Base-by-base conservation (phyloP, 305 asterid species). In the Salvia sclarea region DNA sequence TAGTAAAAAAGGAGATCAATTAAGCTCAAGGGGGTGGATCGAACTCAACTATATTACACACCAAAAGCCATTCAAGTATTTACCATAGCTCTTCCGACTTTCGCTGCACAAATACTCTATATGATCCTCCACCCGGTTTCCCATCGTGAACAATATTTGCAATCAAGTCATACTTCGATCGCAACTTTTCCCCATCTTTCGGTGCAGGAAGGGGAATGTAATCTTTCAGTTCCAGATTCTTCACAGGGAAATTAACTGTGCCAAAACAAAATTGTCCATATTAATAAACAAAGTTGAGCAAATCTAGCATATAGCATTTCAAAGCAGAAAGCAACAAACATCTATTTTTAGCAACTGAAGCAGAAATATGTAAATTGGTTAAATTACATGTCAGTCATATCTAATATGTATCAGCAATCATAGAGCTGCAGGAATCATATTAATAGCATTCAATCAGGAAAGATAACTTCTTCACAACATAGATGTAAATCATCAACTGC, bases 41-140 rank as follows among this genome's bases (percentile, higher is more conserved):
- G 38, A 44, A 40, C 49, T 30, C 8, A 45, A 44, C 8, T 18
- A 50, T 3, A 37, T 8, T 18, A 44, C 5, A 56, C 48, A 7
- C 24, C 2, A 17, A 55, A 25, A 52, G 37, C 55, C 28, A 69
- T 8, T 7, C 24, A 53, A 62, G 31, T 64, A 55, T 5, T 79
- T 84, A 90, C 98, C 98, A 91, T 74, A 87, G 76, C 76, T 87
- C 96, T 82, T 91, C 97, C 2, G 97, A 93, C 78, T 93, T 93
- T 57, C 97, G 84, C 82, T 93, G 98, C 77, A 93, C 98, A 78
- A 93, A 93, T 37, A 80, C 98, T 75, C 95, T 79, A 73, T 93
- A 93, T 21, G 91, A 87, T 76, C 98, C 98, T 85, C 86, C 98
- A n/a, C 97, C 98, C 0, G 98, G 96, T 76, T 87, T 90, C 25